Percentiles rank a stretch among this genome's conserved stretches.
Conservation (phyloP, 768 basidiomycete genomes). For the Fistulinella prunicolor region DNA sequence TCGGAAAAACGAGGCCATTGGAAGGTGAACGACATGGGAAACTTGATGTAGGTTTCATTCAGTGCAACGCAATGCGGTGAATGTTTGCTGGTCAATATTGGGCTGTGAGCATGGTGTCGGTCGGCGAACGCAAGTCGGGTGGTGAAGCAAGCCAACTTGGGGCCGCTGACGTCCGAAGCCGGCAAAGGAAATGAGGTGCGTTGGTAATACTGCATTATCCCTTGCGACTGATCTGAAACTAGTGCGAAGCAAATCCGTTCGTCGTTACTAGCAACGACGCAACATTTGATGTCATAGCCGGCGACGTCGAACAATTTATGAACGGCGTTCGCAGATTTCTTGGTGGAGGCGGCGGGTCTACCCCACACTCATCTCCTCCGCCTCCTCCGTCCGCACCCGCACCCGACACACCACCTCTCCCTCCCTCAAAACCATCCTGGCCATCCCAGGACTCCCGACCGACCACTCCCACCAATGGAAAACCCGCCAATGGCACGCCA, state of each 20-base stretch:
- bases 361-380: constrained; percentile 20
- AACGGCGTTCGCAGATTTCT: constrained; percentile 72
- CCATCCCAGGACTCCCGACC: constrained; percentile 42
- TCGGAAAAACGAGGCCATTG: constrained; percentile 97
- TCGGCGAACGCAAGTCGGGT: too few species aligned
- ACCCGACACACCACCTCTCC: constrained; percentile 24
- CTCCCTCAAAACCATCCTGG: constrained; percentile 41
- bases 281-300: constrained; percentile 19
- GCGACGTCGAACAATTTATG: constrained; percentile 45
- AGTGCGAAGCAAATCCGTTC: too few species aligned
- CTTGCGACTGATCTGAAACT: too few species aligned
- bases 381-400: constrained; percentile 14
- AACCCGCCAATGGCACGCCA: constrained; percentile 20
- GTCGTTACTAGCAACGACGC: too few species aligned
- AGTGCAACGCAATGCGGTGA: too few species aligned
- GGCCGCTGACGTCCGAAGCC: too few species aligned
- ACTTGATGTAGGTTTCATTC: too few species aligned
- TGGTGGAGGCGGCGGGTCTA: constrained; percentile 39
- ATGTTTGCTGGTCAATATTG: too few species aligned
- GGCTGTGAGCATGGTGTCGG: constrained; percentile 16
- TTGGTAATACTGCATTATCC: too few species aligned
- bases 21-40: constrained; percentile 94
- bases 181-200: too few species aligned
- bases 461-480: constrained; percentile 26
- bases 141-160: too few species aligned